Conservation (phyloP, 495 filamentous ascomycete genomes). For the Cercophora sp. region DNA sequence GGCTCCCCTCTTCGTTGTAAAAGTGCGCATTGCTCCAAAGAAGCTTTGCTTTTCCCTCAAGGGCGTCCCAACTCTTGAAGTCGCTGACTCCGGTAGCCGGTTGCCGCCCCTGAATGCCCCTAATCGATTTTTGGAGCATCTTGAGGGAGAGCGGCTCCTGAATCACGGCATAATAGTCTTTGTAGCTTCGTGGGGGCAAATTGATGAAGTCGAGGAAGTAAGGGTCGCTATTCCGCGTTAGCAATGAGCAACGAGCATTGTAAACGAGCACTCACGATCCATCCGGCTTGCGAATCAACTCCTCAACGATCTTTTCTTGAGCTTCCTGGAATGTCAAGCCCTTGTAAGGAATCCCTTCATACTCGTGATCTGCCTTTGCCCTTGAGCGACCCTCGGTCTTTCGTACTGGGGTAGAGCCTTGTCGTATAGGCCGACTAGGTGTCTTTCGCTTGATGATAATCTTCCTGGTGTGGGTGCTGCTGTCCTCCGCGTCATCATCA, state of each 20-base stretch:
- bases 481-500: constrained; percentile 30
- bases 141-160: constrained; percentile 67
- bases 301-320: constrained; percentile 73
- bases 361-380: constrained; percentile 47
- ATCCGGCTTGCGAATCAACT: constrained; percentile 61
- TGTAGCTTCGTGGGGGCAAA: constrained; percentile 56
- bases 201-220: constrained; percentile 64
- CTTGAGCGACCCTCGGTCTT: constrained; percentile 17
- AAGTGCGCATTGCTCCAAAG: constrained; percentile 83
- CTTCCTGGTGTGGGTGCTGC: constrained; percentile 26
- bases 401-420: constrained; percentile 8
- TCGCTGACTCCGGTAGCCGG: constrained; percentile 62
- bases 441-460: constrained; percentile 30
- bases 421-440: constrained; percentile 22
- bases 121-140: constrained; percentile 64
- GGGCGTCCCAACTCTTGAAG: constrained; percentile 72
- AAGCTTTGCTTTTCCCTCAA: constrained; percentile 70
- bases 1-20: constrained; percentile 87
- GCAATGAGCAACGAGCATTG: constrained; percentile 9
- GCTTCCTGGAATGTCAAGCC: constrained; percentile 72
- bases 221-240: constrained; percentile 41
- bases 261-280: constrained; percentile 53
- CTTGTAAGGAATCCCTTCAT: constrained; percentile 51
- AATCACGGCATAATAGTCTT: constrained; percentile 77
- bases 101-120: constrained; percentile 61